Evolutionary conservation across 257 asterid genomes (phyloP).

Genomic region (Osmanthus fragrans): DNA sequence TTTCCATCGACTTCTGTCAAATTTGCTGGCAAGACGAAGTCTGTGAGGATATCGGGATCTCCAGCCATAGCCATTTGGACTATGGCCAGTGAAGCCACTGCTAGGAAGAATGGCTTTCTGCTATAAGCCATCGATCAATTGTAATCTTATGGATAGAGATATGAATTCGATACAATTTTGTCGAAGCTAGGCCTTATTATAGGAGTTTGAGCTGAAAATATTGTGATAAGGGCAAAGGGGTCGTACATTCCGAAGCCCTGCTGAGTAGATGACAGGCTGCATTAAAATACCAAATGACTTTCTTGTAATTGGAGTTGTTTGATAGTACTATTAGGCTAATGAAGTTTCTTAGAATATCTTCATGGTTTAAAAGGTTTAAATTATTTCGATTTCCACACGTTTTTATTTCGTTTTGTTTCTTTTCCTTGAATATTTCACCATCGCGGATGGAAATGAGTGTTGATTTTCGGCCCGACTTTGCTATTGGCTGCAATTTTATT

Average conservation of each 20-base stretch:
- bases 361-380: too few species aligned
- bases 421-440: too few species aligned
- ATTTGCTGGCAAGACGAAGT: slow-evolving; percentile 23
- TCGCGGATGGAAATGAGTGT: too few species aligned
- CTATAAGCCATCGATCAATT: not conserved
- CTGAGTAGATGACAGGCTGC: not conserved
- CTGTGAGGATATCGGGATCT: slow-evolving; percentile 30
- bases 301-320: too few species aligned
- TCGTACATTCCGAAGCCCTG: not conserved
- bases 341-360: too few species aligned
- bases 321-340: too few species aligned
- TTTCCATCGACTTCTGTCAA: not conserved
- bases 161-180: not conserved
- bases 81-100: slow-evolving; percentile 7
- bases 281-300: too few species aligned
- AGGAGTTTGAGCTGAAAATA: not conserved
- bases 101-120: not conserved
- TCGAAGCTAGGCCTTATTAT: not conserved
- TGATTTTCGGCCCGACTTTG: too few species aligned
- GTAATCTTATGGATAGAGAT: not conserved
- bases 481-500: not conserved
- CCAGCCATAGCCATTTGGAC: slow-evolving; percentile 14
- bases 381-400: too few species aligned
- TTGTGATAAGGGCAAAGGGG: not conserved
- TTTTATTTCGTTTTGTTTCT: too few species aligned